Evolutionary conservation across 2,329 filamentous ascomycete genomes (phyloP).

Genomic region (Fusarium buharicum): DNA sequence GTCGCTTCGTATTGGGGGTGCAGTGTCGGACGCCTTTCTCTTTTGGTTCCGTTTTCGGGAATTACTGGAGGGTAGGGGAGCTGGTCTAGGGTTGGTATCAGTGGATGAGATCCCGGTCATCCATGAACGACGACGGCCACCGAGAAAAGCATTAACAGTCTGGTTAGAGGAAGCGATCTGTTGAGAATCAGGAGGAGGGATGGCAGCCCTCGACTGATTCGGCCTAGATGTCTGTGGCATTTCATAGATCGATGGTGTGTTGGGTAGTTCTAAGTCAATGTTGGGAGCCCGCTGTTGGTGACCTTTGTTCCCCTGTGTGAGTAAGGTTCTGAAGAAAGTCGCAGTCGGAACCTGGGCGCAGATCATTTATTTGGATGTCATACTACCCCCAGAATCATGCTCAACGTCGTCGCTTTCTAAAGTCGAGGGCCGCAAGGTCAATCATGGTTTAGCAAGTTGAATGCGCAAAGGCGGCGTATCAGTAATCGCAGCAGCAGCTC

Average conservation of each 20-base stretch:
- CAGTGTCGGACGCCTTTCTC: constrained; percentile 21
- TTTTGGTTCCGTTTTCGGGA: constrained; percentile 39
- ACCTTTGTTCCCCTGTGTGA: too few relatives aligned
- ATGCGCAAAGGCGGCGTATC: constrained; percentile 15
- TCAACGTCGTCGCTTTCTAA: constrained; percentile 43
- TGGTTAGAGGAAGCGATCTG: constrained; percentile 55
- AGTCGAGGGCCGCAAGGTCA: constrained; percentile 30
- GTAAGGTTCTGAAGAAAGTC: not conserved
- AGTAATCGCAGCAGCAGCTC: not conserved
- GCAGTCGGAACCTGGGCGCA: constrained; percentile 1
- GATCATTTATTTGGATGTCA: constrained; percentile 36
- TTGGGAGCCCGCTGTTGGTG: too few relatives aligned
- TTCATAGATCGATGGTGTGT: constrained; percentile 16
- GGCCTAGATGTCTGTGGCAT: constrained; percentile 40
- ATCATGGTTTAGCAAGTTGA: constrained; percentile 38
- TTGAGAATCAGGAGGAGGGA: constrained; percentile 22
- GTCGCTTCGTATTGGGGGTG: constrained; percentile 23
- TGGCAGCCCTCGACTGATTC: constrained; percentile 29
- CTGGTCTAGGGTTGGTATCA: constrained; percentile 16
- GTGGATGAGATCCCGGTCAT: constrained; percentile 36
- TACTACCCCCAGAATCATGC: constrained; percentile 30
- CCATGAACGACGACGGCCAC: constrained; percentile 49
- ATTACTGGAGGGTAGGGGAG: constrained; percentile 20
- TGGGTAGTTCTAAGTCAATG: too few relatives aligned
- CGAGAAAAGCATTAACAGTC: constrained; percentile 54